Evolutionary conservation across 306 rosid genomes (phyloP).

Genomic region (Betula pendula): DNA sequence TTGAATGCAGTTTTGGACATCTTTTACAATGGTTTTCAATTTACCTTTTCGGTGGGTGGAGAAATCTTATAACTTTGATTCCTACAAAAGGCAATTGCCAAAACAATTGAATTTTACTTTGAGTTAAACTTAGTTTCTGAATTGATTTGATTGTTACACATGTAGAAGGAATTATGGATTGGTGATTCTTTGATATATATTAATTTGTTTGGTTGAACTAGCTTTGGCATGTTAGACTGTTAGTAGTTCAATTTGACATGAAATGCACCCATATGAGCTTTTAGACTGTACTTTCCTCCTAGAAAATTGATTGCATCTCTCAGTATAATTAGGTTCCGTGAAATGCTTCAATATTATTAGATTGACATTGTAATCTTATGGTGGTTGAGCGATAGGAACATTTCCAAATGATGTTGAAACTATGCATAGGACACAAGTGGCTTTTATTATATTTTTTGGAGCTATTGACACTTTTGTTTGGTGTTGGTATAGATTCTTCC

Average conservation of each 20-base stretch:
- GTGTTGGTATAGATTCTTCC: slow-evolving; percentile 22
- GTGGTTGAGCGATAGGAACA: slow-evolving; percentile 7
- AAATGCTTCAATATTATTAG: background rate
- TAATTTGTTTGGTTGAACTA: background rate
- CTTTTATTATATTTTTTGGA: slow-evolving; percentile 10
- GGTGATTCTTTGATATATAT: background rate
- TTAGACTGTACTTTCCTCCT: background rate
- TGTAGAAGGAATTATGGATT: background rate
- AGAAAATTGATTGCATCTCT: background rate
- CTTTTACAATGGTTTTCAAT: background rate
- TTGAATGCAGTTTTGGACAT: background rate
- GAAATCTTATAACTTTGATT: background rate
- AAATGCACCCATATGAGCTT: background rate
- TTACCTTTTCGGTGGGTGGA: background rate
- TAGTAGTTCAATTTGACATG: background rate
- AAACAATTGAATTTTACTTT: too few species aligned
- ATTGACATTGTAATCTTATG: background rate
- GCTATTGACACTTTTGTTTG: slow-evolving; percentile 29
- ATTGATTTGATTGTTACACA: background rate
- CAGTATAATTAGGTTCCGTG: too few species aligned
- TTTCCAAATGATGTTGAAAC: slow-evolving; percentile 14
- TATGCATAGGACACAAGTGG: background rate
- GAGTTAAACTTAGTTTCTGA: too few species aligned
- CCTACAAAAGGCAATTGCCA: background rate
- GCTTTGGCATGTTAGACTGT: background rate